Evolutionary conservation across 2,329 filamentous ascomycete genomes (phyloP), one percentile per base, ranked within the genome.

Genomic region (Penicillium sp.): DNA sequence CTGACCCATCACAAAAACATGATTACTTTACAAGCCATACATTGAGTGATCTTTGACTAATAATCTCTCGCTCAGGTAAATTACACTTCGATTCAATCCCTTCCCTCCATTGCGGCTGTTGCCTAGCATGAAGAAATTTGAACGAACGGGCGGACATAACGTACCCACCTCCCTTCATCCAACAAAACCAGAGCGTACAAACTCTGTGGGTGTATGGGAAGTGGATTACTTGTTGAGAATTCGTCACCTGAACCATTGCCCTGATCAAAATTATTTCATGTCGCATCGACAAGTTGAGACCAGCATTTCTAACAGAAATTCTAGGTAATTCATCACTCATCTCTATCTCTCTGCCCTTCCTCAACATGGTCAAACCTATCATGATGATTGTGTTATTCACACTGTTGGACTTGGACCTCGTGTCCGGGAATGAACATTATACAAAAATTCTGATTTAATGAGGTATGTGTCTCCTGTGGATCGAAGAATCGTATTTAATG

Each of bases 371-470:
- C 72, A 71, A 72, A 74, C 72, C 76, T 76, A 75, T 72, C 67
- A 85, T 86, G 84, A 87, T 87, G 84, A 86, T 81, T 77, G 79
- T 60, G 59, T 78, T 86, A 87, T 87, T 87, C 84, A 87, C 84
- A 86, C 84, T 87, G 84, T 86, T 84, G 85, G 84, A 87, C 77
- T 79, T 75, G 74, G 74, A 72, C 75, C 72, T 72, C 74, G 79
- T 79, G 78, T 75, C 72, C 68, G 80, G 78, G 74, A 65, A 81
- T 86, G 83, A 86, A 82, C 82, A 79, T 78, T 76, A 81, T 81
- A 84, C 79, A 83, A 84, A 84, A 84, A 86, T 84, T 86, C 84
- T 87, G 84, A 87, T 86, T 86, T 86, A 86, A 86, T 86, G 84
- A 86, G 83, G 83, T 81, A 69, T 67, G 76, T 73, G 43, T 10